Base-by-base conservation (phyloP, 2,329 filamentous ascomycete species). In the Aspergillus sp. region DNA sequence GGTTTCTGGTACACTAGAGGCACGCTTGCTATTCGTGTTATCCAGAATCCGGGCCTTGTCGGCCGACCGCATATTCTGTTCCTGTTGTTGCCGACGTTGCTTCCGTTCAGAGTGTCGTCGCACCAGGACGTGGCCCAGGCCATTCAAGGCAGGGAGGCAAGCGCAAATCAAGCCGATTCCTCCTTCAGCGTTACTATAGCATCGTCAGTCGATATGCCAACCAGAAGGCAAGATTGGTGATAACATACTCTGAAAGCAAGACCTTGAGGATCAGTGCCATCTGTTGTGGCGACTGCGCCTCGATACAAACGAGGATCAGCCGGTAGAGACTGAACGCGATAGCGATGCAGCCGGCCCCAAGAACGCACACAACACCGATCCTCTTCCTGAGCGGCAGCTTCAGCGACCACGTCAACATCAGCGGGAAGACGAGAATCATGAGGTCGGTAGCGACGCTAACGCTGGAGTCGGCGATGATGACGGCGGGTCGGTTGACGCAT, bases 311-410 rank as follows among this genome's bases (percentile, higher is more conserved):
- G 34, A 66, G 61, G 14, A 63, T 51, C 46, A 69, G 49, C 2
- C 66, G 61, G 45, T 59, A 59, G 13, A 64, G 47, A 53, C 62
- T 66, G 36, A 61, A 64, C 5, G 55, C 57, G 9, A 57, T 62
- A 2, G 65, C 66, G 20, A 68, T 46, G 0, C 66, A 64, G 9
- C 66, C 66, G 2, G 61, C 65, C 2, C 65, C 55, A 34, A 69
- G 57, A 21, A 67, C 54, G 5, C 54, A 60, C 10, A 62, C 56
- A 5, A 69, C 61, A 7, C 59, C 59, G 7, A 67, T 17, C 47
- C 65, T 66, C 47, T 63, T 64, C 13, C 34, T 44, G 0, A 23
- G 41, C 17, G 53, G 42, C 54, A 68, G 58, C 5, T 66, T 56
- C 42, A 69, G 58, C 29, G 58, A 59, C 53, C 60, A 61, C 25